Base-by-base conservation (phyloP, 1,139 yeast genomes). In the Tardiomyces depauwii region DNA sequence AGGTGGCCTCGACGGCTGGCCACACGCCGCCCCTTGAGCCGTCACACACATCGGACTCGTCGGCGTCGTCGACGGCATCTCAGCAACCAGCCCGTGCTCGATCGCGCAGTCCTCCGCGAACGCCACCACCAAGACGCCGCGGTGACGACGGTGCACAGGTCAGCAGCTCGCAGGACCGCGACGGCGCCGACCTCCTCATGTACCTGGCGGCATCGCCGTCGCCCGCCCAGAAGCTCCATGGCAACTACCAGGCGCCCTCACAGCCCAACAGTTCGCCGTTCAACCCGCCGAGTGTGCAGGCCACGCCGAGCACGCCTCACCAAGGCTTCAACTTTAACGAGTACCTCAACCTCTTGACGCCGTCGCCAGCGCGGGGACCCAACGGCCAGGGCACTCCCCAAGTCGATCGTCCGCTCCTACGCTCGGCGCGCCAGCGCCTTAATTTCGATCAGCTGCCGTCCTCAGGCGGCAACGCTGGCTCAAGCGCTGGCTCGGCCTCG, bases 191-290 rank as follows among this genome's bases (percentile, higher is more conserved):
- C 60, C 66, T 86, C 51, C 71, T 86, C 51, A 76, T 86, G 78
- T 86, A 77, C 61, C 70, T 86, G 55, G 94, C 95, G 2, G 83
- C 93, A 3, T 83, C 94, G 2, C 95, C 95, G 1, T 82, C 91
- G 0, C 87, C 89, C 0, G 80, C 82, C 1, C 54, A 60, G 44
- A 57, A 54, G 27, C 16, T 30, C 3, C 36, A 30, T 11, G 16
- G 16, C 5, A 30, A 30, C 16, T 30, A 30, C 16, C 10, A 4
- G 16, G 36, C 36, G n/a, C 36, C 5, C 3, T 30, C 36, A 10
- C 36, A 30, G 36, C 36, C 36, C 5, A 30, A 30, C 11, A 30
- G 39, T 44, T 41, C 52, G 45, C 47, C 42, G 42, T 44, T 42
- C 30, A 40, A 44, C 53, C 45, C 42, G 39, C 42, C 45, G 16